Evolutionary conservation across 352 stramenopile species (phyloP).

Genomic region (Phytophthora constricta): DNA sequence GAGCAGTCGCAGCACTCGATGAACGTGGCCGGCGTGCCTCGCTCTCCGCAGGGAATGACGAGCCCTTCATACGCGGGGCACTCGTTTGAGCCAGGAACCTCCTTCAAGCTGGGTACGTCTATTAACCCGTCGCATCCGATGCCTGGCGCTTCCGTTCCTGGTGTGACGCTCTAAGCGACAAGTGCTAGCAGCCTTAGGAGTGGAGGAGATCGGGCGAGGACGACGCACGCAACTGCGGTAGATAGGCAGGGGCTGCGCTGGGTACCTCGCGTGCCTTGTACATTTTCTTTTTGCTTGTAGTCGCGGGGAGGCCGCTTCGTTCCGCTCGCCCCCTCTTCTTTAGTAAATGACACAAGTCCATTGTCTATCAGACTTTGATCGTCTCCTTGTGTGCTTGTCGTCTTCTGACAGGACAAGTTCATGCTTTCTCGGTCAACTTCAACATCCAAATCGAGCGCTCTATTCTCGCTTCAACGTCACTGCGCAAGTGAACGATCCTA

Average conservation of each 20-base stretch:
- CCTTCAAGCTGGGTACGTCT: slow-evolving; percentile 24
- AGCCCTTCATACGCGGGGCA: slow-evolving; percentile 24
- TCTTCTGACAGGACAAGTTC: no score
- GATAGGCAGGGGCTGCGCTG: slow-evolving; percentile 12
- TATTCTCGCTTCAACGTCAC: not conserved
- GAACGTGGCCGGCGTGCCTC: slow-evolving; percentile 21
- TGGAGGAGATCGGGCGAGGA: not conserved
- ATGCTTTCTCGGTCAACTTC: not conserved
- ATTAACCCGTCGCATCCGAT: slow-evolving; percentile 20
- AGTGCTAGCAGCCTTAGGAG: slow-evolving; percentile 32
- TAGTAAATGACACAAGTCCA: slow-evolving; percentile 48
- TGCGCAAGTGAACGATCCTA: not conserved
- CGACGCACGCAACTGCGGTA: slow-evolving; percentile 11
- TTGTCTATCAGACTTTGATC: no score
- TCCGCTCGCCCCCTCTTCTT: slow-evolving; percentile 20
- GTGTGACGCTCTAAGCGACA: slow-evolving; percentile 43
- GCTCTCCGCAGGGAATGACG: slow-evolving; percentile 35
- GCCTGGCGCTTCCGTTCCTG: slow-evolving; percentile 33
- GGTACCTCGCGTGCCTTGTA: slow-evolving; percentile 26
- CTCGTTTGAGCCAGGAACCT: slow-evolving; percentile 34
- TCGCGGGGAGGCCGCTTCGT: slow-evolving; percentile 20
- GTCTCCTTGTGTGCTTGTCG: no score
- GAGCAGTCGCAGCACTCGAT: slow-evolving; percentile 39
- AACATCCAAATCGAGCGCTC: not conserved
- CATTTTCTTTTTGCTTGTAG: slow-evolving; percentile 42